Evolutionary conservation across 495 filamentous ascomycete genomes (phyloP), one percentile per base, ranked within the genome.

Genomic region (Penicillium flavigenum): DNA sequence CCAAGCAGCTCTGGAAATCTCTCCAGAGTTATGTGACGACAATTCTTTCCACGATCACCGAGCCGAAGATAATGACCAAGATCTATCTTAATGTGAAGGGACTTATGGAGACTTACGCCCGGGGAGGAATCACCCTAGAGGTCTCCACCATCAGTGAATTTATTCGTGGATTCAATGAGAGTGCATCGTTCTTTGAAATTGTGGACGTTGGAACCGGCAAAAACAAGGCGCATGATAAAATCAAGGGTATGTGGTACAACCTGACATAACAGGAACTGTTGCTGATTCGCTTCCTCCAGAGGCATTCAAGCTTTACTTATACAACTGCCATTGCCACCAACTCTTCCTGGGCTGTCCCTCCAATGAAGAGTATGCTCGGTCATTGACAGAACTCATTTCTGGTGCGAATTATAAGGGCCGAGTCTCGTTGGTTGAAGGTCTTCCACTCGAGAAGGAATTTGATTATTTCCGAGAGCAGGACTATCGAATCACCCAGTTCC

Each of bases 291-390:
- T 58, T 16, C 43, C 32, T 55, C 14, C 72, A 92, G 91, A 91
- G 76, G 84, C 73, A 61, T 90, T 81, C 76, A 85, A 83, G 81
- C 68, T 85, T 26, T 76, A 84, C 69, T 64, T 86, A 47, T 78
- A 83, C 73, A 82, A 92, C 63, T 81, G 78, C 64, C 88, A 91
- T 68, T 95, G 91, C 72, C 88, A 87, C 62, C 89, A 92, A 58
- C 85, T 95, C 42, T 74, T 92, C 47, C 76, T 96, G 44, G 91
- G 90, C 12, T 86, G 90, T 58, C 88, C 87, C 20, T 87, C 90
- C 58, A 88, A 92, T 69, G 82, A 83, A 54, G 82, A 84, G 34
- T 95, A 91, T 69, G 83, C 81, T 24, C 78, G 83, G 2, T 80
- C 88, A 54, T 71, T 96, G n/a, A 84, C 90, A 58, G 68, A 72